Evolutionary conservation across 768 basidiomycete genomes (phyloP).

Genomic region (Tylopilus plumbeoviolaceoides): DNA sequence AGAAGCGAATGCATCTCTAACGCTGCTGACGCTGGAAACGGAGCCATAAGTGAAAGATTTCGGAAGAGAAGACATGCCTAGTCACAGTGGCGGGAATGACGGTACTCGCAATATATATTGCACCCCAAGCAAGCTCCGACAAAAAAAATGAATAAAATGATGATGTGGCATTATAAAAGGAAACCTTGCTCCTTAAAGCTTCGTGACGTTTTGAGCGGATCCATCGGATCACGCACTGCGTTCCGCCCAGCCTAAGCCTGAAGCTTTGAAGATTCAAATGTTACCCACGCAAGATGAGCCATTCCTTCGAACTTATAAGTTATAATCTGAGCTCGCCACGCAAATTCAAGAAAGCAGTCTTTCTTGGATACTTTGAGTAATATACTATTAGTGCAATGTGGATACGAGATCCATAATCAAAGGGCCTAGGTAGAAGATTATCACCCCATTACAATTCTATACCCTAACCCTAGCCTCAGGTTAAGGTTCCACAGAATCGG

Average conservation of each 20-base stretch:
- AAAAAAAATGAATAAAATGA: neutral
- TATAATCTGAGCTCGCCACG: neutral
- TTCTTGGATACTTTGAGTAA: neutral
- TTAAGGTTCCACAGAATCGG: neutral
- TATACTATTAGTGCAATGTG: too few species aligned
- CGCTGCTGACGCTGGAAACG: slow-evolving; percentile 44
- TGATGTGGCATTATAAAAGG: neutral
- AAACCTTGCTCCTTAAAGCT: neutral
- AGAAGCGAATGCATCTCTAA: slow-evolving; percentile 55
- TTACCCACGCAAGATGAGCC: neutral
- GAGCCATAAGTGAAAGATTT: slow-evolving; percentile 43
- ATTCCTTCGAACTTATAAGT: too few species aligned
- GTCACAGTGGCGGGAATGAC: too few species aligned
- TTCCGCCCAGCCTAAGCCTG: neutral
- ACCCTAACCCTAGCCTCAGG: neutral
- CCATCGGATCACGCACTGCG: neutral
- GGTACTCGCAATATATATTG: neutral
- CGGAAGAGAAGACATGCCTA: slow-evolving; percentile 48
- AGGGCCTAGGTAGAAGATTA: too few species aligned
- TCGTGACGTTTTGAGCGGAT: neutral
- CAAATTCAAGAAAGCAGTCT: neutral
- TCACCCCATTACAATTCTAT: neutral
- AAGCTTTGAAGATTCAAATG: too few species aligned
- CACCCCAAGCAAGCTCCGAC: slow-evolving; percentile 3
- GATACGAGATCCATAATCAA: too few species aligned